Evolutionary conservation across 148 eudicot species (phyloP), one percentile per base, ranked within the genome.

Genomic region (Camellia lanceoleosa): DNA sequence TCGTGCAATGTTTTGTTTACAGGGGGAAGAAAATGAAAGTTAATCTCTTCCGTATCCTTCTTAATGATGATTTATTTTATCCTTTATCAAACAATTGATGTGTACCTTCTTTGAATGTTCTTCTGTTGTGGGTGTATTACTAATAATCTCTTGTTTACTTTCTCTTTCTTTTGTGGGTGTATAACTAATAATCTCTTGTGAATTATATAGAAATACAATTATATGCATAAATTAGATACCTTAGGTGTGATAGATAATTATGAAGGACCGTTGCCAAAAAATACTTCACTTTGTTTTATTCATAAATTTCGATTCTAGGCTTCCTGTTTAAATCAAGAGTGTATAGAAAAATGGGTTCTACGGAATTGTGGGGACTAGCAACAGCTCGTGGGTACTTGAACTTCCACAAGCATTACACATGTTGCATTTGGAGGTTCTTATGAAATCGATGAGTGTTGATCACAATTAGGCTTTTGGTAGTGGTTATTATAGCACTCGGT

Each of bases 31-130:
- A 52, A 76, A 93, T 93, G 97, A 93, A 93, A 84, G 95, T 93
- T 79, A 93, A 91, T 74, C 81, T 93, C 84, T 69, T 90, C 46
- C 92, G 92, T 89, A 89, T 89, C 92, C 90, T 84, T 82, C 52
- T 73, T 73, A 18, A 23, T 30, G 55, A 44, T 12, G 12, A 74
- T 65, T 65, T 66, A 20, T 41, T 44, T 55, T 55, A 30, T 58
- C 19, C 46, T 38, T n/a, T 20, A 55, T 73, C n/a, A 52, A 44
- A 38, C 51, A 65, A 59, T 4, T 46, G 11, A 46, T 49, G 43
- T 18, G 16, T 7, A 13, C 58, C 0, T 6, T n/a, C 10, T 66
- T 10, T 64, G 23, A n/a, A 63, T 69, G 68, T 77, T 75, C 3
- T 47, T 73, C 72, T 82, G 55, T 5, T 58, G 49, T 5, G 38